A percentile compares a stretch with the other conserved stretches of the same genome.
phyloP scores from a whole-genome alignment of 2,329 filamentous ascomycete species.

The Grosmannia clavigera region DNA sequence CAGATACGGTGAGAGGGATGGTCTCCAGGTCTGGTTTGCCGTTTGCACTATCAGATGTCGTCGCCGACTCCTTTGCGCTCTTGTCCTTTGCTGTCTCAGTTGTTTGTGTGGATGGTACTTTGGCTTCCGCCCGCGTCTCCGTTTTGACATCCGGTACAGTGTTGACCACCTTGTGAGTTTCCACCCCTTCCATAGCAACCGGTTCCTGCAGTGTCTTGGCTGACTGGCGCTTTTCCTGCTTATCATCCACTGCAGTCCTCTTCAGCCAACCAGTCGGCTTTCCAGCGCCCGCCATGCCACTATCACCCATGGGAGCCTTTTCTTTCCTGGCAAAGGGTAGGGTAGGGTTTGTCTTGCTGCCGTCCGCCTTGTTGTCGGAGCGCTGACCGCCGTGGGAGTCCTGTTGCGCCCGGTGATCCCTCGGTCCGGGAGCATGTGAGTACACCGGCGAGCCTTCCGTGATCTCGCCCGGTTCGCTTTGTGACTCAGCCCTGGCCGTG shows the following conservation, averaged over 20 bases:
- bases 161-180: background rate
- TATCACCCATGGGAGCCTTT: background rate
- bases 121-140: background rate
- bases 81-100: background rate
- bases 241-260: background rate
- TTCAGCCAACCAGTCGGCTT: background rate
- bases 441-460: slow-evolving; percentile 20
- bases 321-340: background rate
- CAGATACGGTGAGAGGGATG: background rate
- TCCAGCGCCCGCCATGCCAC: background rate
- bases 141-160: background rate
- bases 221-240: background rate
- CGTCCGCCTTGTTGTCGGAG: background rate
- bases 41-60: background rate
- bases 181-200: background rate
- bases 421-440: background rate
- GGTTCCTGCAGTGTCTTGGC: background rate
- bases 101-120: background rate
- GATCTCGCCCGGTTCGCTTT: slow-evolving; percentile 34
- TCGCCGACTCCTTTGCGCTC: background rate
- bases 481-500: slow-evolving; percentile 22
- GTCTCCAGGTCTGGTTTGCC: background rate
- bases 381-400: background rate
- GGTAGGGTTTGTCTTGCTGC: background rate
- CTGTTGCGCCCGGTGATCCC: background rate